phyloP scores from a whole-genome alignment of 2,329 filamentous ascomycete species.

The Penicillium sp. region DNA sequence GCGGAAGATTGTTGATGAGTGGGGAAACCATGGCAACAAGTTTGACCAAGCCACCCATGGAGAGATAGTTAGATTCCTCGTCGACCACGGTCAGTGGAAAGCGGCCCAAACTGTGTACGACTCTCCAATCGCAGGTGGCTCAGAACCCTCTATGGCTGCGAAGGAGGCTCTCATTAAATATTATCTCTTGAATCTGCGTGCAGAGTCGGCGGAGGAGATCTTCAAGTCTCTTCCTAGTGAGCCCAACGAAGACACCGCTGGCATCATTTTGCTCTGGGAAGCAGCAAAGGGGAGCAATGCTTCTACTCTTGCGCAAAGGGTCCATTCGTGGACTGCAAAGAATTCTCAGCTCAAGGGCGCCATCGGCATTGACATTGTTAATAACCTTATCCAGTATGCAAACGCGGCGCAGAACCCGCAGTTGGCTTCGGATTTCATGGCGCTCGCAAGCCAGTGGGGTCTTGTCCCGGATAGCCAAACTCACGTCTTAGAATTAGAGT shows the following conservation, averaged over 20 bases:
- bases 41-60: slow-evolving; percentile 44
- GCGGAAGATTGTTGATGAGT: slow-evolving; percentile 55
- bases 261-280: slow-evolving; percentile 72
- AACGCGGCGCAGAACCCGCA: slow-evolving; percentile 67
- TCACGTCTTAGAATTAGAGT: slow-evolving; percentile 70
- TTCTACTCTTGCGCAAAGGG: slow-evolving; percentile 70
- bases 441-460: slow-evolving; percentile 62
- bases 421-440: slow-evolving; percentile 69
- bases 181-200: slow-evolving; percentile 57
- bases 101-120: slow-evolving; percentile 67
- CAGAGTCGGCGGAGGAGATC: slow-evolving; percentile 61
- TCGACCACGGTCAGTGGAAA: slow-evolving; percentile 54
- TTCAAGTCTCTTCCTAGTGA: slow-evolving; percentile 50
- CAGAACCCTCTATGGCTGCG: slow-evolving; percentile 45
- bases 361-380: slow-evolving; percentile 71
- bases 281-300: slow-evolving; percentile 68
- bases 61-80: slow-evolving; percentile 62
- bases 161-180: slow-evolving; percentile 59
- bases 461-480: slow-evolving; percentile 68
- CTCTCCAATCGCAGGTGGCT: slow-evolving; percentile 47
- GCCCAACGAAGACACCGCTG: slow-evolving; percentile 61
- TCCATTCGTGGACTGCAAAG: slow-evolving; percentile 60
- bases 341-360: slow-evolving; percentile 45
- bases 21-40: slow-evolving; percentile 53
- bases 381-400: slow-evolving; percentile 70